phyloP scores from a whole-genome alignment of 805 yeast genomes.

The Yarrowia alimentaria region DNA sequence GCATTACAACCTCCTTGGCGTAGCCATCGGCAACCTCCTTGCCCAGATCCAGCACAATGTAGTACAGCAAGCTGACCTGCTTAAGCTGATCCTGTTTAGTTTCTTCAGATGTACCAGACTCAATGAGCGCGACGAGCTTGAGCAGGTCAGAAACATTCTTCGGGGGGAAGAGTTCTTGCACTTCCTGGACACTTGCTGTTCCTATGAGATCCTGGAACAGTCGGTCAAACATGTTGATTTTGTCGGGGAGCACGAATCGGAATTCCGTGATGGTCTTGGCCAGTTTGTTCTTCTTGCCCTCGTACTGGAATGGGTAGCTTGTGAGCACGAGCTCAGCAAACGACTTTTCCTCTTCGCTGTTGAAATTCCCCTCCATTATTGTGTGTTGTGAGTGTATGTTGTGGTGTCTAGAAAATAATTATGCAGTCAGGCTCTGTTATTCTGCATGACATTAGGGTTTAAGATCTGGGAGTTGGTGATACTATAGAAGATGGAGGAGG shows the following conservation, averaged over 20 bases:
- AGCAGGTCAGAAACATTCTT: neutral
- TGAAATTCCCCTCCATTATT: too few relatives aligned
- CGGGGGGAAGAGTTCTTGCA: conserved; percentile 8
- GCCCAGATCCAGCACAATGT: neutral
- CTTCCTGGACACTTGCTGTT: neutral
- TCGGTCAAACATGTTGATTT: conserved; percentile 18
- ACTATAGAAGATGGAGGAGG: too few relatives aligned
- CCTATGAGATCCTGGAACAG: conserved; percentile 1
- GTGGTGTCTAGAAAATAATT: too few relatives aligned
- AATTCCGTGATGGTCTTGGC: neutral
- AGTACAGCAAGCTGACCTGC: conserved; percentile 10
- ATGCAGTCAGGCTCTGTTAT: too few relatives aligned
- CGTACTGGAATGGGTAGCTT: too few relatives aligned
- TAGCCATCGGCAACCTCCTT: conserved; percentile 9
- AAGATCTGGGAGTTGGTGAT: too few relatives aligned
- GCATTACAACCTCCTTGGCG: neutral
- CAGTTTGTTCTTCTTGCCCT: too few relatives aligned
- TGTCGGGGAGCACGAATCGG: conserved; percentile 5
- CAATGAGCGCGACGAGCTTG: neutral
- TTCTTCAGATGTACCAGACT: neutral
- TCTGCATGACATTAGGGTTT: too few relatives aligned
- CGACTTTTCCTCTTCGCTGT: too few relatives aligned
- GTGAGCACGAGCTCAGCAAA: too few relatives aligned
- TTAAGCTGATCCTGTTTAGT: conserved; percentile 16
- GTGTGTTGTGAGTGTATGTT: too few relatives aligned